Percentiles rank a stretch among this genome's conserved stretches.
phyloP scores from a whole-genome alignment of 2,329 filamentous ascomycete species.

The Colletotrichum simmondsii region DNA sequence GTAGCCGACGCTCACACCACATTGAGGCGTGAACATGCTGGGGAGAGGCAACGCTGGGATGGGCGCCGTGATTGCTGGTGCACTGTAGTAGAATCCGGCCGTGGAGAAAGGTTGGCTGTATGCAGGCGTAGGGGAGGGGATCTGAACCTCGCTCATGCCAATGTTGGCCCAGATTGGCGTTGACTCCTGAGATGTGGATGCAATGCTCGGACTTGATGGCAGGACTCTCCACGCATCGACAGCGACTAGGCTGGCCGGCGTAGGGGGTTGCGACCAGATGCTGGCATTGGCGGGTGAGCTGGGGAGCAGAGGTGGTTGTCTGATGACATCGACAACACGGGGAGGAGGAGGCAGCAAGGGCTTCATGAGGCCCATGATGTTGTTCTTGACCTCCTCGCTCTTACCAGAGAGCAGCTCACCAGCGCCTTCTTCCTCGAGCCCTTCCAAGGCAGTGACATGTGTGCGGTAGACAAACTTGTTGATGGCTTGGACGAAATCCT shows the following conservation, averaged over 20 bases:
- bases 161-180: slow-evolving; percentile 84
- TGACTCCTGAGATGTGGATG: slow-evolving; percentile 76
- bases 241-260: slow-evolving; percentile 73
- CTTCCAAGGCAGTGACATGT: slow-evolving; percentile 88
- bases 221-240: slow-evolving; percentile 92
- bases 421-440: slow-evolving; percentile 94
- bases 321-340: slow-evolving; percentile 88
- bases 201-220: slow-evolving; percentile 86
- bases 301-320: slow-evolving; percentile 85
- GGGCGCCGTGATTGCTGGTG: slow-evolving; percentile 78
- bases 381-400: slow-evolving; percentile 92
- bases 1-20: slow-evolving; percentile 82
- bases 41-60: slow-evolving; percentile 84
- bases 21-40: slow-evolving; percentile 87
- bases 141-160: slow-evolving; percentile 77
- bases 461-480: slow-evolving; percentile 98
- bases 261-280: slow-evolving; percentile 78
- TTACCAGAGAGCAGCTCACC: slow-evolving; percentile 92
- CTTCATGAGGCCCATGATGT: slow-evolving; percentile 86
- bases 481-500: slow-evolving; percentile 94
- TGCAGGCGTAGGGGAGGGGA: slow-evolving; percentile 82
- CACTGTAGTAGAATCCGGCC: slow-evolving; percentile 81
- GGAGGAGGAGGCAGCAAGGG: slow-evolving; percentile 88
- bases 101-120: slow-evolving; percentile 84
- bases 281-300: slow-evolving; percentile 79